Percentiles rank a stretch among this genome's conserved stretches.
These are phyloP conservation scores for Fusarium euwallaceae DNA, from an alignment of 2,329 filamentous ascomycete genomes.

Conservation along the genomic window DNA sequence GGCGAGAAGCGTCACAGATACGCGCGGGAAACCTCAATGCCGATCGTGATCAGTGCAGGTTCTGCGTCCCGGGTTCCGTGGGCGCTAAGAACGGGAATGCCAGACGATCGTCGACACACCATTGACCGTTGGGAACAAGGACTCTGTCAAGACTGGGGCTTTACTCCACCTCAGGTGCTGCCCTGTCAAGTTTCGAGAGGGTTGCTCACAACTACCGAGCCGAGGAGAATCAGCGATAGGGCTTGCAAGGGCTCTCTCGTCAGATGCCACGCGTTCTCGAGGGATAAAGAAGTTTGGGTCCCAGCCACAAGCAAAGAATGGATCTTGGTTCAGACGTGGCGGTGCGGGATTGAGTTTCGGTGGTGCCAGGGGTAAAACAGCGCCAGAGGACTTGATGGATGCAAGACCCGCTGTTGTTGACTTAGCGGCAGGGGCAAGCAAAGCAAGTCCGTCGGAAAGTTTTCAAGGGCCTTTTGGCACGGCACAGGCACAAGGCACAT, in stretches of 20 bases:
- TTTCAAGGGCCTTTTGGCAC: conserved; percentile 30
- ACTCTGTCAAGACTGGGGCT: conserved; percentile 19
- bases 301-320: not conserved
- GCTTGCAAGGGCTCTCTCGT: conserved; percentile 14
- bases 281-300: not conserved
- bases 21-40: not conserved
- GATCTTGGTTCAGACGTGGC: not conserved
- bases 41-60: conserved; percentile 10
- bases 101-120: conserved; percentile 31
- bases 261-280: conserved; percentile 28
- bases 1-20: conserved; percentile 9
- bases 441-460: conserved; percentile 30
- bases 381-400: not conserved
- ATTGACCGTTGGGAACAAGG: conserved; percentile 31
- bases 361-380: conserved; percentile 30
- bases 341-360: conserved; percentile 20
- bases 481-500: conserved; percentile 7
- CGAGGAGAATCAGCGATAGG: conserved; percentile 1
- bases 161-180: conserved; percentile 30
- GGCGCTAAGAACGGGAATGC: conserved; percentile 14
- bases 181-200: conserved; percentile 25
- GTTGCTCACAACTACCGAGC: conserved; percentile 9
- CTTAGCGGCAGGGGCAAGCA: conserved; percentile 17
- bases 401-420: conserved; percentile 14
- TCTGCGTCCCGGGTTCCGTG: not conserved